phyloP scores from a whole-genome alignment of 208 protist genomes.

The Wallacemonas rigidus region DNA sequence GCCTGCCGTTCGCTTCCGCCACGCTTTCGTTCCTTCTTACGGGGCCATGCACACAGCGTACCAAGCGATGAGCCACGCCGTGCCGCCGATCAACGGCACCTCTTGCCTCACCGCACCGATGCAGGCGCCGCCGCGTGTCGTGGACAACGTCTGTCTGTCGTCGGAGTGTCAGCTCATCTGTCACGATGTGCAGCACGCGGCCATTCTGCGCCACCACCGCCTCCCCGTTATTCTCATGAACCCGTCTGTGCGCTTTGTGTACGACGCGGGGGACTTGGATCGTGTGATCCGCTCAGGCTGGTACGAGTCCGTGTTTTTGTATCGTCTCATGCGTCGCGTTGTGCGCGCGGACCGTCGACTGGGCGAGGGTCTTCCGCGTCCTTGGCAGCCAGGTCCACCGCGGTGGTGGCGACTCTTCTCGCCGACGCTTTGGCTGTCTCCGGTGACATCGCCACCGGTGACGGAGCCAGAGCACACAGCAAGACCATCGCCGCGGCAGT shows the following conservation, averaged over 20 bases:
- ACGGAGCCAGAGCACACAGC: not conserved
- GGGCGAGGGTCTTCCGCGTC: not conserved
- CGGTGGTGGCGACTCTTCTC: constrained; percentile 9
- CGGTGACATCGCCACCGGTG: not conserved
- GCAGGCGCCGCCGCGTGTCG: not conserved
- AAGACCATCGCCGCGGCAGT: not conserved
- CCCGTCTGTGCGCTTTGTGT: constrained; percentile 64
- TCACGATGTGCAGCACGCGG: constrained; percentile 61
- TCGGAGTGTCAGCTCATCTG: constrained; percentile 78
- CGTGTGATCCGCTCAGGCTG: constrained; percentile 14
- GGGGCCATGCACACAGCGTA: constrained; percentile 24
- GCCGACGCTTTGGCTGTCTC: not conserved
- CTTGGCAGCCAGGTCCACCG: constrained; percentile 1
- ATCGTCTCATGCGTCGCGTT: not conserved
- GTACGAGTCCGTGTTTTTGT: constrained; percentile 9
- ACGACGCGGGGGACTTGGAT: constrained; percentile 53
- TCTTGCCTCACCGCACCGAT: not conserved
- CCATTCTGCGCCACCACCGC: constrained; percentile 39
- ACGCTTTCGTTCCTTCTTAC: constrained; percentile 56
- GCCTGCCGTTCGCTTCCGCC: constrained; percentile 60
- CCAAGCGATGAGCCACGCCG: too few relatives aligned
- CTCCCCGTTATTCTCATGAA: constrained; percentile 72
- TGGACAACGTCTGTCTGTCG: constrained; percentile 51
- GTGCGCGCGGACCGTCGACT: not conserved
- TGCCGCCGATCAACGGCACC: too few relatives aligned